Conservation (phyloP, 176 grass and related monocot genomes). For the Carex pumila region DNA sequence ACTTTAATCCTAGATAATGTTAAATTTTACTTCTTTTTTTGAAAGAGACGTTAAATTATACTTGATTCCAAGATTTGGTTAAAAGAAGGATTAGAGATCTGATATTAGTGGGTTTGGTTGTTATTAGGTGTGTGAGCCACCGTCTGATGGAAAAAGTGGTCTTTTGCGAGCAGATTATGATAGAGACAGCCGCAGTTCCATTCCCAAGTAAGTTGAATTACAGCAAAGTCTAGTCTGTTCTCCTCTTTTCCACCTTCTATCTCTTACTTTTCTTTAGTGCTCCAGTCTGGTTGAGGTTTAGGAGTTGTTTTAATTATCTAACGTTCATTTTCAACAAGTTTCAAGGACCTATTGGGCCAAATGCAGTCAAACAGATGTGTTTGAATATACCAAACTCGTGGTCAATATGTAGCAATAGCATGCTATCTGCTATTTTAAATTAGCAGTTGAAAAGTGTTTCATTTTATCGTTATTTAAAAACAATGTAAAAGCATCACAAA, state of each 20-base stretch:
- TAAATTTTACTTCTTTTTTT: background rate
- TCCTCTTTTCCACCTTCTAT: background rate
- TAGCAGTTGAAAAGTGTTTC: background rate
- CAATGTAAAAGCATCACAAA: background rate
- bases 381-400: background rate
- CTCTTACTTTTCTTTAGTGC: background rate
- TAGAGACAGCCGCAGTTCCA: constrained; percentile 29
- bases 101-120: background rate
- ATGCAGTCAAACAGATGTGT: background rate
- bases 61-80: background rate
- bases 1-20: background rate
- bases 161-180: constrained; percentile 80
- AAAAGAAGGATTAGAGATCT: background rate
- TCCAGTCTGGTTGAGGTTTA: background rate
- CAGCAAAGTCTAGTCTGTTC: background rate
- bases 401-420: background rate
- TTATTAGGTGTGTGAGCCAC: constrained; percentile 72
- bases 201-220: constrained; percentile 37
- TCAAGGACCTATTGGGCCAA: background rate
- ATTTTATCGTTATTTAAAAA: background rate
- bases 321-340: background rate
- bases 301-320: background rate
- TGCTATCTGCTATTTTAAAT: background rate
- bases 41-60: background rate
- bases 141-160: constrained; percentile 72